phyloP scores from a whole-genome alignment of 2,329 filamentous ascomycete species.

The Colletotrichum abscissum region DNA sequence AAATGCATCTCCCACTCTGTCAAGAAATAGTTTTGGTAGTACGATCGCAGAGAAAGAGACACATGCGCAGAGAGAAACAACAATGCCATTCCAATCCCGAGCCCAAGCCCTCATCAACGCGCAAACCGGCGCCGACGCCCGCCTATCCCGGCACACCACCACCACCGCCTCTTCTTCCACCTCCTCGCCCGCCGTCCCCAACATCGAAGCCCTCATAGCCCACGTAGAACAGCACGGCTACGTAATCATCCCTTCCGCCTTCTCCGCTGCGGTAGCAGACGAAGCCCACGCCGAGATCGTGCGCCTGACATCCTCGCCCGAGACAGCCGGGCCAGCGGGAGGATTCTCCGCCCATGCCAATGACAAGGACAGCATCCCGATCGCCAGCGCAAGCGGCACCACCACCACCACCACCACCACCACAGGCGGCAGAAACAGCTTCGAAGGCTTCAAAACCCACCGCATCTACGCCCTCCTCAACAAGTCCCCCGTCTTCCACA shows the following conservation, averaged over 20 bases:
- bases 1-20: no score
- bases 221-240: constrained; percentile 44
- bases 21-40: no score
- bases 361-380: neutral
- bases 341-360: neutral
- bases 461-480: constrained; percentile 51
- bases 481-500: constrained; percentile 51
- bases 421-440: constrained; percentile 46
- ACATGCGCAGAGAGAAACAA: neutral
- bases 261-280: constrained; percentile 44
- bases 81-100: neutral
- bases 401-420: no score
- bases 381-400: no score
- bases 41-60: neutral
- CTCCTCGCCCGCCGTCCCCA: neutral
- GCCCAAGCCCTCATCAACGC: neutral
- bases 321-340: constrained; percentile 41
- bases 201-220: constrained; percentile 30
- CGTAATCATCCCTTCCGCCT: constrained; percentile 47
- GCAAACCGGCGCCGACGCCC: neutral
- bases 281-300: constrained; percentile 37
- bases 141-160: neutral
- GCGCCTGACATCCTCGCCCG: constrained; percentile 38
- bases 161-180: no score
- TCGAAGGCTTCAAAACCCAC: constrained; percentile 50